phyloP scores from a whole-genome alignment of 495 filamentous ascomycete species.

The Pyronema omphalodes region DNA sequence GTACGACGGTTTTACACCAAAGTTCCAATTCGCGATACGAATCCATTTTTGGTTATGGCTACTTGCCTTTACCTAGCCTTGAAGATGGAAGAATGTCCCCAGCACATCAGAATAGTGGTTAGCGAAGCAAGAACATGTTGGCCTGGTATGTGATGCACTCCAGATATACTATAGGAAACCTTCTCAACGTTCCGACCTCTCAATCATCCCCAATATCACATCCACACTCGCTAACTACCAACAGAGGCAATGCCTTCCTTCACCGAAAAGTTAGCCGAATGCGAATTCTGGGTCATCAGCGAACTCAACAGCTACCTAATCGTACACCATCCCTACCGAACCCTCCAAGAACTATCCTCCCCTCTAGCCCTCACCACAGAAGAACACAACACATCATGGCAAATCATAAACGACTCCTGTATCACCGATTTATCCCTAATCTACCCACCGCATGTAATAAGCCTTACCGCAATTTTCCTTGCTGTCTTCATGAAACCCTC shows the following conservation, averaged over 20 bases:
- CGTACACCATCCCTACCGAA: constrained; percentile 92
- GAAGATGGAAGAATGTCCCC: constrained; percentile 96
- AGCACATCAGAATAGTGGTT: constrained; percentile 80
- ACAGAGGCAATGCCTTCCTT: constrained; percentile 62
- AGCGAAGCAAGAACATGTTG: constrained; percentile 72
- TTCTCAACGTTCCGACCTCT: neutral
- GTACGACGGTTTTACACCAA: constrained; percentile 83
- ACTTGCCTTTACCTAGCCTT: constrained; percentile 90
- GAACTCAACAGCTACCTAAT: constrained; percentile 92
- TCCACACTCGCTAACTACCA: constrained; percentile 1
- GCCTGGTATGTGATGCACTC: constrained; percentile 42
- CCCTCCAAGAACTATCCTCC: constrained; percentile 50
- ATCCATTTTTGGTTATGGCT: constrained; percentile 76
- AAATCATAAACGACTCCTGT: constrained; percentile 89
- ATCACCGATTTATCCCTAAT: constrained; percentile 82
- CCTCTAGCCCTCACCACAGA: constrained; percentile 56
- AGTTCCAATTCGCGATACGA: constrained; percentile 79
- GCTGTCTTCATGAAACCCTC: constrained; percentile 58
- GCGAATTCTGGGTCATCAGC: constrained; percentile 87
- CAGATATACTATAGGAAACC: constrained; percentile 5
- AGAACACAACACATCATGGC: constrained; percentile 61
- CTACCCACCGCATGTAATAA: constrained; percentile 76
- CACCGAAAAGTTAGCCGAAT: constrained; percentile 80
- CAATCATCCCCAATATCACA: constrained; percentile 13
- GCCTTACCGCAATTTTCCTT: constrained; percentile 74